Evolutionary conservation across 1,284 basidiomycete genomes (phyloP), one percentile per base, ranked within the genome.

Genomic region (Rhodotorula sp.): DNA sequence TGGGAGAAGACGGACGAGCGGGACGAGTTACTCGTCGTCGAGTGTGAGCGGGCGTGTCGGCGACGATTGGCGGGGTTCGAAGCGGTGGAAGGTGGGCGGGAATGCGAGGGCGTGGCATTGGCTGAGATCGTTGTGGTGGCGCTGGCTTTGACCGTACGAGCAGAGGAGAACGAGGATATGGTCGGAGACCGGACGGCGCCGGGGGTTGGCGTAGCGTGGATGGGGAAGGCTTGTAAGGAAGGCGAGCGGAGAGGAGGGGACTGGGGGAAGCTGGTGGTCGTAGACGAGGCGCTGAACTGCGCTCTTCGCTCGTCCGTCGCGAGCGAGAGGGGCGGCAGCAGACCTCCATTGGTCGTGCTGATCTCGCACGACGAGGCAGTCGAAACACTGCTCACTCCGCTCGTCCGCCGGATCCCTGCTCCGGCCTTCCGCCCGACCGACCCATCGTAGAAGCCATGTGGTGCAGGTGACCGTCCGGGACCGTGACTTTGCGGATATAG

Each of bases 101-200:
- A 60, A 13, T 10, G 49, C n/a, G 59, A 49, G 27, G 34, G 23
- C 10, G 34, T 34, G 3, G 13, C 13, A 1, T 17, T 16, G 7
- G 53, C 25, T 13, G 27, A 7, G 27, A 17, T 16, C 25, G 59
- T 12, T 5, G 54, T 27, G 42, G 34, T 19, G 19, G 23, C 23
- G 41, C 42, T 7, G 7, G n/a, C 19, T 27, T 55, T 57, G 25
- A 64, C 41, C 9, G 50, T 64, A 49, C 58, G 62, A 17, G 67
- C 56, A 0, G 67, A 64, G 3, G 71, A 25, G 17, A 64, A 64
- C 16, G 64, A 48, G 1, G 67, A 45, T 3, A 67, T 45, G 5
- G 71, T 67, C 2, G 71, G 65, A 7, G 71, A 67, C 10, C 58
- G 59, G 13, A 54, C 25, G 16, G 58, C 23, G 58, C 49, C 53